Base-by-base conservation (phyloP, 176 grass and related monocot genomes). In the Alopecurus myosuroides region DNA sequence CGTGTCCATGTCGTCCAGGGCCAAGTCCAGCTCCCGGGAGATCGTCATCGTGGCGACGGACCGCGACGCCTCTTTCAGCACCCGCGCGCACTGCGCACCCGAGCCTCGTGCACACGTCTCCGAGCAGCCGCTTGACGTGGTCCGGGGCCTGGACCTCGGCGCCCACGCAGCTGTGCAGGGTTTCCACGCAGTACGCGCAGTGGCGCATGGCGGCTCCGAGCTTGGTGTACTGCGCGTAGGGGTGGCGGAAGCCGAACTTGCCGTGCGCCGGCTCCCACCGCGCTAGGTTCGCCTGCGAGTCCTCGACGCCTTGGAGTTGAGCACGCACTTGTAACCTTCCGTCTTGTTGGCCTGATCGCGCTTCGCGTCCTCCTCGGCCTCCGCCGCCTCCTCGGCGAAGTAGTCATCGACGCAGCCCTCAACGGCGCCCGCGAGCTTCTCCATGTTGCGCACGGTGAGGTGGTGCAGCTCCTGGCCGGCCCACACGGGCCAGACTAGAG, bases 251-350 rank as follows among this genome's bases (percentile, higher is more conserved):
- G 37, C 86, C 78, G 74, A 98, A 98, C 22, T 26, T 37, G 40
- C 97, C 91, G 77, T 98, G 93, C 18, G 77, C 69, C 18, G 91
- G 97, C 64, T 98, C 97, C 97, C 97, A 98, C 81, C 88, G 87
- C 22, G 97, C 97, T 44, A 98, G 88, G 91, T 95, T 95, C 60
- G 89, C 89, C 58, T 98, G 93, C 51, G 97, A 85, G 58, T 98
- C 97, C 82, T 98, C 97, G 9, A 85, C 22, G 93, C 91, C 87
- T 98, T 95, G 40, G 97, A 90, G 78, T 94, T 98, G 41, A 98
- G 88, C 55, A 98, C 89, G 44, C 91, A 94, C 88, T 91, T 90
- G 91, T 94, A 98, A 7, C 91, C 93, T 9, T 91, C 89, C 6
- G 82, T 81, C 63, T 85, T 87, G 45, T 85, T 87, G 45, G 64